A percentile compares a stretch with the other conserved stretches of the same genome.
Evolutionary conservation across 2,329 filamentous ascomycete genomes (phyloP).

Genomic region (Arthrobotrys entomopaga): DNA sequence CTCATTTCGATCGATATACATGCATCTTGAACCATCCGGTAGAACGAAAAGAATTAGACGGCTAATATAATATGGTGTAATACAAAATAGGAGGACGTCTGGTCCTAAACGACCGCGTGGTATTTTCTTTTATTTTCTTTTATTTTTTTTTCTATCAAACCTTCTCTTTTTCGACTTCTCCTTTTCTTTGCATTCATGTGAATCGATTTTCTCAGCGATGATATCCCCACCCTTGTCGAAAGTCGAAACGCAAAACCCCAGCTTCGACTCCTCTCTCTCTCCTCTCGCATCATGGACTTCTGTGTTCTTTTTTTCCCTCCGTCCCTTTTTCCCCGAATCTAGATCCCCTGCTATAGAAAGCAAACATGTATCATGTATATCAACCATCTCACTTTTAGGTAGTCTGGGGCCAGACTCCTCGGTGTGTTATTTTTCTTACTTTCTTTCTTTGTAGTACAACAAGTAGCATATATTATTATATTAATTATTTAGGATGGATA

Average conservation of each 20-base stretch:
- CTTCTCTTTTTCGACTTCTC: neutral
- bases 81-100: slow-evolving; percentile 74
- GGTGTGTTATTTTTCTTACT: slow-evolving; percentile 10
- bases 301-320: too few species aligned
- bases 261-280: slow-evolving; percentile 1
- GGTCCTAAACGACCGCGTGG: slow-evolving; percentile 67
- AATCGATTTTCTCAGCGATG: neutral
- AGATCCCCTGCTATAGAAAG: slow-evolving; percentile 35
- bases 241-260: neutral
- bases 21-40: neutral
- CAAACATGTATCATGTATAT: slow-evolving; percentile 7
- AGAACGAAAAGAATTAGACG: slow-evolving; percentile 18
- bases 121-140: slow-evolving; percentile 17
- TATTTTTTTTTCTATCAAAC: neutral
- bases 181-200: neutral
- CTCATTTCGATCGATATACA: slow-evolving; percentile 23
- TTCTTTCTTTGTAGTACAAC: slow-evolving; percentile 10
- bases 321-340: neutral
- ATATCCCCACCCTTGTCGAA: slow-evolving; percentile 11
- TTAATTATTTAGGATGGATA: too few species aligned
- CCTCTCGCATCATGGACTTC: slow-evolving; percentile 9
- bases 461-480: too few species aligned
- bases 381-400: slow-evolving; percentile 5
- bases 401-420: too few species aligned
- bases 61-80: slow-evolving; percentile 26